Base-by-base conservation (phyloP, 345 rosid species). In the Salix exigua region DNA sequence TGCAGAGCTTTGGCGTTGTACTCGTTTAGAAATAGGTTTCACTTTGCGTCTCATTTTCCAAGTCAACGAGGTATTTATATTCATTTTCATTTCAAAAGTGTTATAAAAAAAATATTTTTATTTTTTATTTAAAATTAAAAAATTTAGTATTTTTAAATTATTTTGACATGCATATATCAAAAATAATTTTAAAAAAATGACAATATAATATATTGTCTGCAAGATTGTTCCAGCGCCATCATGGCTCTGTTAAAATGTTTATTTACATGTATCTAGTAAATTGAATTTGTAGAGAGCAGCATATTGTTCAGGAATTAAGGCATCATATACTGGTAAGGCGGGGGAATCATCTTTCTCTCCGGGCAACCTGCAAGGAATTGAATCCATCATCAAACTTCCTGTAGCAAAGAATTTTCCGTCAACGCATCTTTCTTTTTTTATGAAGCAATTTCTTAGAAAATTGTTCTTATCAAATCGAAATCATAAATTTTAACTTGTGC, bases 291-390 rank as follows among this genome's bases (percentile, higher is more conserved):
- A 51, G 58, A 51, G 23, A 51, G 28, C 21, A 8, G 68, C 42
- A 35, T 31, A 7, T 9, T 35, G 70, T 35, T 37, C 35, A 23
- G 9, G 30, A 21, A 51, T 80, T 68, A 80, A 18, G 84, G 86
- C 71, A 75, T 82, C 87, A 86, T 84, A 70, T 78, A 76, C 26
- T 86, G 87, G 70, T 64, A 80, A 7, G 84, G 84, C 17, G 83
- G 89, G 53, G 89, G 87, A 73, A 75, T 80, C 85, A 84, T 80
- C 37, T 80, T 76, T 64, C 81, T 76, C 28, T 74, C 83, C 62
- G 40, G 78, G 31, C 85, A 78, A 48, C 78, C 82, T 86, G 85
- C 74, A 74, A 55, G 66, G 44, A 68, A 37, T 4, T 67, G 25
- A 35, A 74, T 48, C 38, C 62, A n/a, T 55, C 62, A 2, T 9